Evolutionary conservation across 257 asterid species (phyloP).

Genomic region (Solanum lycopersicoides): DNA sequence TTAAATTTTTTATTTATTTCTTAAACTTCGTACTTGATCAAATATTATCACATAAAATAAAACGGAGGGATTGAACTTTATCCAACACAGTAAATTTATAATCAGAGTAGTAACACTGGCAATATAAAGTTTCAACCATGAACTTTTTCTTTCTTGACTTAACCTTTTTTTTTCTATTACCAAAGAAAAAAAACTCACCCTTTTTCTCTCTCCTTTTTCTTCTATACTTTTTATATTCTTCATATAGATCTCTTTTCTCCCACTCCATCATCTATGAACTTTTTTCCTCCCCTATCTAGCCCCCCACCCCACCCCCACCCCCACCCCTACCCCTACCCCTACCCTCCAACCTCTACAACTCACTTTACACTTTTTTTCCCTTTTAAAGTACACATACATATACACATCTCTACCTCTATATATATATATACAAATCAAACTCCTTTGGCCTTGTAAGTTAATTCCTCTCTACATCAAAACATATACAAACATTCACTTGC

Average conservation of each 20-base stretch:
- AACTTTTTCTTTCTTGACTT: background rate
- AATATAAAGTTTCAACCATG: background rate
- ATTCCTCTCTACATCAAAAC: slow-evolving; percentile 14
- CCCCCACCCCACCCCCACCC: background rate
- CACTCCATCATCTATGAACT: background rate
- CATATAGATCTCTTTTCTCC: background rate
- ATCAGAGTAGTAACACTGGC: background rate
- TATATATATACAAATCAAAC: background rate
- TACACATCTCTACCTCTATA: background rate
- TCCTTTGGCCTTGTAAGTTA: background rate
- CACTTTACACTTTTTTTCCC: slow-evolving; percentile 5
- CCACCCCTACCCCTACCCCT: background rate
- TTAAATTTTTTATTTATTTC: accelerated
- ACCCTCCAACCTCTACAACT: background rate
- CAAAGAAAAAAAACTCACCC: background rate
- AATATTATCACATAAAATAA: too few relatives aligned
- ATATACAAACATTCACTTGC: background rate
- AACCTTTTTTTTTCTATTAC: background rate
- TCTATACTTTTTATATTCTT: background rate
- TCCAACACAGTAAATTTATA: background rate
- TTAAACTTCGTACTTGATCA: accelerated
- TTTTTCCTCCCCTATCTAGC: background rate
- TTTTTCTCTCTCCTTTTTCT: background rate
- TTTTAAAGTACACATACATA: slow-evolving; percentile 1
- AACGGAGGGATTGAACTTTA: background rate